Evolutionary conservation across 2,329 filamentous ascomycete species (phyloP).

Genomic region (Alternaria alternata): DNA sequence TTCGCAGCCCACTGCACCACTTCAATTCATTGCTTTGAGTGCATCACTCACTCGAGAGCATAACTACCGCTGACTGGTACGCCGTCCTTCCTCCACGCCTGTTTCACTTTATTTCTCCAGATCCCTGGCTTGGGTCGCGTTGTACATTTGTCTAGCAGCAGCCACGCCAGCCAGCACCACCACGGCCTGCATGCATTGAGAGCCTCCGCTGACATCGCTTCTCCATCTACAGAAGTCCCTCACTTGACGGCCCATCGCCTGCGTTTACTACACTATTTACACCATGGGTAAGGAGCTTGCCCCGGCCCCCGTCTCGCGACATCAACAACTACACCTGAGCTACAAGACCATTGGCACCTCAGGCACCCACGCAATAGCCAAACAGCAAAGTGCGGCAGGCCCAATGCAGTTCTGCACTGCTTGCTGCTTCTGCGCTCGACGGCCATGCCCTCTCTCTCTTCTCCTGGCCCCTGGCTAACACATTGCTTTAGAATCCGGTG

Average conservation of each 20-base stretch:
- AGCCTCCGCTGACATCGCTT: constrained; percentile 32
- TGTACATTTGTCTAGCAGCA: constrained; percentile 39
- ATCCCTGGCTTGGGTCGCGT: constrained; percentile 45
- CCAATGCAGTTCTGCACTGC: constrained; percentile 22
- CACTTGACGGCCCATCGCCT: constrained; percentile 41
- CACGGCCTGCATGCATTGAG: constrained; percentile 15
- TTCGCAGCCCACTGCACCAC: constrained; percentile 32
- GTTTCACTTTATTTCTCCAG: constrained; percentile 46
- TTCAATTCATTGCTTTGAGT: constrained; percentile 43
- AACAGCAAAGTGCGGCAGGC: constrained; percentile 13
- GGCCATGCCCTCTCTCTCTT: not conserved
- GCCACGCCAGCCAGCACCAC: constrained; percentile 28
- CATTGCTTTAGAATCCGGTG: constrained; percentile 53
- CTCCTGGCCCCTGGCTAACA: constrained; percentile 37
- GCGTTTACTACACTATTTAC: constrained; percentile 40
- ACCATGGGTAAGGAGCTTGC: constrained; percentile 50
- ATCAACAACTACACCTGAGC: constrained; percentile 15
- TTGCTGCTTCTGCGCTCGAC: constrained; percentile 21
- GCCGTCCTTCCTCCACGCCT: constrained; percentile 30
- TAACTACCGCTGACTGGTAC: constrained; percentile 50
- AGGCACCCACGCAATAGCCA: constrained; percentile 20
- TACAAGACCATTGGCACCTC: constrained; percentile 14
- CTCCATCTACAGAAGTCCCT: constrained; percentile 42
- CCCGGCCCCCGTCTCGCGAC: constrained; percentile 22
- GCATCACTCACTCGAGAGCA: constrained; percentile 47